phyloP scores from a whole-genome alignment of 495 filamentous ascomycete genomes.

The Annulohypoxylon bovei region DNA sequence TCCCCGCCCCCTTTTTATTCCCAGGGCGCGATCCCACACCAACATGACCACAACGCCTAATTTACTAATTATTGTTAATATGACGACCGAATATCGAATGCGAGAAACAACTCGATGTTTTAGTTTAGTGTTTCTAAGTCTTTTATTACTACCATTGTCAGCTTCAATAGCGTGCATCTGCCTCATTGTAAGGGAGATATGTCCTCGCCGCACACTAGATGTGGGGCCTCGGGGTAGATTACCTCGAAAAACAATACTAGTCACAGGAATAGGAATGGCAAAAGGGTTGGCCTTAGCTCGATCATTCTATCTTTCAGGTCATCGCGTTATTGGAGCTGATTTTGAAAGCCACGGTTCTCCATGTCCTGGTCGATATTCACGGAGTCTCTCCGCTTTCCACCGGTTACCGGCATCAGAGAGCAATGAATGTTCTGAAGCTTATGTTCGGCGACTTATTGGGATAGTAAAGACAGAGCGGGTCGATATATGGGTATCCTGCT shows the following conservation, averaged over 20 bases:
- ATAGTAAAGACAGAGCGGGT: slow-evolving; percentile 69
- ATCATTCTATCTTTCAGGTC: slow-evolving; percentile 70
- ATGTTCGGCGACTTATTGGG: slow-evolving; percentile 59
- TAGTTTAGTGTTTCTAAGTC: slow-evolving; percentile 58
- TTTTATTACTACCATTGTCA: slow-evolving; percentile 61
- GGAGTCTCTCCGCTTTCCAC: slow-evolving; percentile 62
- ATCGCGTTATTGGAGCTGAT: slow-evolving; percentile 78
- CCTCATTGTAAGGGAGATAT: neutral
- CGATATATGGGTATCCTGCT: slow-evolving; percentile 79
- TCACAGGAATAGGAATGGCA: slow-evolving; percentile 76
- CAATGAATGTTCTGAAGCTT: slow-evolving; percentile 35
- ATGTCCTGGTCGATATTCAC: slow-evolving; percentile 55
- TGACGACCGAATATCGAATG: neutral
- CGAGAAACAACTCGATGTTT: slow-evolving; percentile 60
- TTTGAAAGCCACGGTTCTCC: slow-evolving; percentile 59
- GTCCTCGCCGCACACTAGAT: neutral
- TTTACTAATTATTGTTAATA: neutral
- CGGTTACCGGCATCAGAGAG: slow-evolving; percentile 53
- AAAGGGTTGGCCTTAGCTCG: slow-evolving; percentile 76
- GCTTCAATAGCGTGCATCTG: slow-evolving; percentile 1
- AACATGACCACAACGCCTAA: too few relatives aligned
- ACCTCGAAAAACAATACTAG: slow-evolving; percentile 67
- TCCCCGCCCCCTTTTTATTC: too few relatives aligned
- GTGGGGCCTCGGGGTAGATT: neutral
- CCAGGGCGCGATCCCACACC: too few relatives aligned